phyloP scores from a whole-genome alignment of 805 yeast species.

The Ogataea nakhonphanomensis region DNA sequence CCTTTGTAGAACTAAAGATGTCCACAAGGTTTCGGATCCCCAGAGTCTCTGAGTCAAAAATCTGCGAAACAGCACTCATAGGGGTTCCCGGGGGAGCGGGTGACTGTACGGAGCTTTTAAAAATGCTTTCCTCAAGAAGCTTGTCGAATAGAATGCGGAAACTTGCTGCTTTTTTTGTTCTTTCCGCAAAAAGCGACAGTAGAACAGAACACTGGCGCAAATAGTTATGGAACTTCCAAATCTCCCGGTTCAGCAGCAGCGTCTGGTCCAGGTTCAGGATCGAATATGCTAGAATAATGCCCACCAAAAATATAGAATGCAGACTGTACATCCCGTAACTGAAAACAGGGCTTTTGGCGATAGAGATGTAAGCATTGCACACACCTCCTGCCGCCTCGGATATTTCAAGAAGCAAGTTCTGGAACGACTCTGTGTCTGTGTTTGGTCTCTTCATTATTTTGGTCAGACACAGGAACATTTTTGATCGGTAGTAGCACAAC shows the following conservation, averaged over 20 bases:
- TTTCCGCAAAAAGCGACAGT: conserved; percentile 15
- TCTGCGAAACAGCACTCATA: conserved; percentile 1
- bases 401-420: conserved; percentile 5
- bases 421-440: conserved; percentile 1
- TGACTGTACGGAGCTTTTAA: not conserved
- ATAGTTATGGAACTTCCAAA: conserved; percentile 15
- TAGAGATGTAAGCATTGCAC: conserved; percentile 12
- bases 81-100: conserved; percentile 3
- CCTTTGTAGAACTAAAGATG: conserved; percentile 4
- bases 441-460: conserved; percentile 8
- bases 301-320: conserved; percentile 17
- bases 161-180: conserved; percentile 21
- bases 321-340: conserved; percentile 20
- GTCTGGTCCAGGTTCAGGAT: conserved; percentile 12
- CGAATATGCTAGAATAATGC: conserved; percentile 17
- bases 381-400: conserved; percentile 21
- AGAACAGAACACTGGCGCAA: conserved; percentile 19
- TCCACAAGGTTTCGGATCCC: conserved; percentile 13
- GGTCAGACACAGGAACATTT: conserved; percentile 13
- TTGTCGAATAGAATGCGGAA: conserved; percentile 18
- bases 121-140: conserved; percentile 15
- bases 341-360: conserved; percentile 13
- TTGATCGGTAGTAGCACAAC: conserved; percentile 17
- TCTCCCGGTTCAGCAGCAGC: not conserved
- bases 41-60: conserved; percentile 2